Evolutionary conservation across 306 rosid genomes (phyloP).

Genomic region (Citrullus mucosospermus): DNA sequence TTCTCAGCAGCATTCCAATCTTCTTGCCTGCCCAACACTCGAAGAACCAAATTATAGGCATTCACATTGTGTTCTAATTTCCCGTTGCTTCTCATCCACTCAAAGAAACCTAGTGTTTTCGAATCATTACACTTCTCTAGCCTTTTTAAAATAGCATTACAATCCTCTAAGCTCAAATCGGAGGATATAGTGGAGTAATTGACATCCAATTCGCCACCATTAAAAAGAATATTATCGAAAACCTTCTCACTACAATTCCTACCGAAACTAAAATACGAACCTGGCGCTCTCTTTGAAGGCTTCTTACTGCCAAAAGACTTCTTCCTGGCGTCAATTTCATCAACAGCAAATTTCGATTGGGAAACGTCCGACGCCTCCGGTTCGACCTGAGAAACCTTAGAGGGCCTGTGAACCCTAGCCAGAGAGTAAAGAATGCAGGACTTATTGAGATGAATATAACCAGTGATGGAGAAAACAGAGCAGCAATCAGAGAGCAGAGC

Average conservation of each 20-base stretch:
- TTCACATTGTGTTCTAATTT: constrained; percentile 35
- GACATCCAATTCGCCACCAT: constrained; percentile 41
- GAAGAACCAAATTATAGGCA: constrained; percentile 39
- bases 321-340: constrained; percentile 13
- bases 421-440: constrained; percentile 22
- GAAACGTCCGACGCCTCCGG: constrained; percentile 16
- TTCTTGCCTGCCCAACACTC: constrained; percentile 30
- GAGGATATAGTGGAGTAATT: constrained; percentile 34
- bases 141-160: constrained; percentile 51
- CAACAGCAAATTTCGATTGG: constrained; percentile 4
- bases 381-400: constrained; percentile 20
- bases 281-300: constrained; percentile 12
- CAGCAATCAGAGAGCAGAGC: constrained; percentile 10
- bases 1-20: constrained; percentile 63
- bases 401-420: constrained; percentile 16
- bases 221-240: constrained; percentile 25
- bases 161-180: constrained; percentile 38
- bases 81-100: constrained; percentile 58
- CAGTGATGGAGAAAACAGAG: constrained; percentile 10
- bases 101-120: constrained; percentile 44
- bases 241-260: constrained; percentile 17
- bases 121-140: constrained; percentile 31
- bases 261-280: constrained; percentile 17
- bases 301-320: constrained; percentile 16
- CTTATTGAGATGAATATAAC: constrained; percentile 22